A percentile compares a stretch with the other conserved stretches of the same genome.
Evolutionary conservation across 2,329 filamentous ascomycete genomes (phyloP).

Genomic region (Ascosphaera aggregata): DNA sequence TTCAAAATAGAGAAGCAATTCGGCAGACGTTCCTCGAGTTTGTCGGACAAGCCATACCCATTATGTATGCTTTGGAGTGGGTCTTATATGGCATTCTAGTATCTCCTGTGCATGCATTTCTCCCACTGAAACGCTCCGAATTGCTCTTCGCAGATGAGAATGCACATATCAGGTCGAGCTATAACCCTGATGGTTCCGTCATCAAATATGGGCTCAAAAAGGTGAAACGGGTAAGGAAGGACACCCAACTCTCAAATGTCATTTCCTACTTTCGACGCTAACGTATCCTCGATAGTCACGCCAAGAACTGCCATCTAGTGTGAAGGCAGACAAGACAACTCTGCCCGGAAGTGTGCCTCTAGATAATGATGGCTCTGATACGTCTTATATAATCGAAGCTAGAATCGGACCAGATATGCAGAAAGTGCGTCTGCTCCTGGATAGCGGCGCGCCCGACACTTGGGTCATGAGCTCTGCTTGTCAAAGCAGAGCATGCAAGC

Average conservation of each 20-base stretch:
- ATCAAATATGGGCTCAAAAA: neutral
- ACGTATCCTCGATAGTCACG: constrained; percentile 2
- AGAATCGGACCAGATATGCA: constrained; percentile 26
- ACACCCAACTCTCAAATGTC: neutral
- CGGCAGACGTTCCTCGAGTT: too few species aligned
- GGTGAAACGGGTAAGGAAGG: neutral
- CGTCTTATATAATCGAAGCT: constrained; percentile 29
- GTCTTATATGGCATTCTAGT: neutral
- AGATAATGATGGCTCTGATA: constrained; percentile 29
- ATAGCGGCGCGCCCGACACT: constrained; percentile 38
- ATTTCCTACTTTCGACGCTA: neutral
- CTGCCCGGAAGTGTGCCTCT: constrained; percentile 25
- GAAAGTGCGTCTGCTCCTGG: constrained; percentile 29
- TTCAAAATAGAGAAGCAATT: too few species aligned
- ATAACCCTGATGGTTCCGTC: neutral
- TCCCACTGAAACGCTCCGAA: neutral
- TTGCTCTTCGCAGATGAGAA: neutral
- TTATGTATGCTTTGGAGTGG: neutral
- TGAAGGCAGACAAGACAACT: constrained; percentile 16
- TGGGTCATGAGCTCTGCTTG: constrained; percentile 66
- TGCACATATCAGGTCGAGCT: neutral
- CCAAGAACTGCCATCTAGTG: constrained; percentile 24
- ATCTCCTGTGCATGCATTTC: neutral
- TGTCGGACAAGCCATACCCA: too few species aligned
- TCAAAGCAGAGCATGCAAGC: constrained; percentile 37